These are phyloP conservation scores for Pseudogymnoascus sp. DNA, from an alignment of 2,329 filamentous ascomycete genomes.

Conservation along the genomic window DNA sequence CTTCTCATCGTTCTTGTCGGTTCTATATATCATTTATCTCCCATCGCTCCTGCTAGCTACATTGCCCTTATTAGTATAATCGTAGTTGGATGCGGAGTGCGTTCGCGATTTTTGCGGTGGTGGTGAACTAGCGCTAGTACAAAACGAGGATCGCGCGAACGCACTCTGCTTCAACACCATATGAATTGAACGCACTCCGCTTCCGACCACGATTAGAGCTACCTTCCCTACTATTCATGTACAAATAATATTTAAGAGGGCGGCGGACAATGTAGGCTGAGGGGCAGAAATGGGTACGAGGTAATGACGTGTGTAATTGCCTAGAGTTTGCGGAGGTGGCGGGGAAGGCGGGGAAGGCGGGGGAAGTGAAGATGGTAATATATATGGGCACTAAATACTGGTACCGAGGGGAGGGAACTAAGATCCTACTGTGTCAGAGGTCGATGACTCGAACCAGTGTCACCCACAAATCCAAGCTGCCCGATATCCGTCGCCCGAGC, in stretches of 20 bases:
- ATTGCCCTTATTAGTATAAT: not conserved
- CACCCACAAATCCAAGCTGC: not conserved
- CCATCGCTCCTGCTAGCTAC: not conserved
- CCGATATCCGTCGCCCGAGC: too few relatives aligned
- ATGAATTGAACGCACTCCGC: constrained; percentile 16
- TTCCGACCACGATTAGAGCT: constrained; percentile 42
- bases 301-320: too few relatives aligned
- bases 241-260: too few relatives aligned
- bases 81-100: too few relatives aligned
- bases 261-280: too few relatives aligned
- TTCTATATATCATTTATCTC: not conserved
- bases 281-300: too few relatives aligned
- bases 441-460: not conserved
- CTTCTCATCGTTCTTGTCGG: not conserved
- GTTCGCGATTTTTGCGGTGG: too few relatives aligned
- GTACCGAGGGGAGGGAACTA: not conserved
- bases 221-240: too few relatives aligned
- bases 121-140: too few relatives aligned
- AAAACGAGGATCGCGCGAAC: not conserved
- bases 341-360: too few relatives aligned
- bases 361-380: too few relatives aligned
- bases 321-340: too few relatives aligned
- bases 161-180: not conserved
- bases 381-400: not conserved
- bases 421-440: not conserved